phyloP scores from a whole-genome alignment of 2,329 filamentous ascomycete species.

The Monilinia laxa region DNA sequence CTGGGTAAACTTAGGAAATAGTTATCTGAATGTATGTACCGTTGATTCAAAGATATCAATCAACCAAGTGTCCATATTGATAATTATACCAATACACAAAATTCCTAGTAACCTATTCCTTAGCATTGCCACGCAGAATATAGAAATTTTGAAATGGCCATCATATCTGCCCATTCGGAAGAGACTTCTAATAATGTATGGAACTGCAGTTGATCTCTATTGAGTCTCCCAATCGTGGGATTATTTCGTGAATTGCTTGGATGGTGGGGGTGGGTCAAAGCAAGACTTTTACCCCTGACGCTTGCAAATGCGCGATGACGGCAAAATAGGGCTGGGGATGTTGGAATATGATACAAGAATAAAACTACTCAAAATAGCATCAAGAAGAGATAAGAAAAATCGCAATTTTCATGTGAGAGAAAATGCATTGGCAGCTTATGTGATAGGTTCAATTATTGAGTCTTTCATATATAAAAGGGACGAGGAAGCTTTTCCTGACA shows the following conservation, averaged over 20 bases:
- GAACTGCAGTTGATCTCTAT: background rate
- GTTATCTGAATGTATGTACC: background rate
- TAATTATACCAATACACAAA: background rate
- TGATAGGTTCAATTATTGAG: constrained; percentile 24
- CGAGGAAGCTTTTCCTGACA: constrained; percentile 23
- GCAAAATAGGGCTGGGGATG: background rate
- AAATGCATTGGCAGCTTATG: constrained; percentile 1
- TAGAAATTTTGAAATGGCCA: background rate
- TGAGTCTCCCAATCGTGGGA: background rate
- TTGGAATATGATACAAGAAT: background rate
- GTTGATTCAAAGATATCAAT: constrained; percentile 4
- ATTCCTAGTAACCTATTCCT: background rate
- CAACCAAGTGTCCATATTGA: background rate
- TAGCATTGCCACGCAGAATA: background rate
- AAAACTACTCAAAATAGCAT: background rate
- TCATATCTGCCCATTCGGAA: background rate
- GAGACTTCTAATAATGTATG: background rate
- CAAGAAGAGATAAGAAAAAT: background rate
- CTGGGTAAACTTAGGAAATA: background rate
- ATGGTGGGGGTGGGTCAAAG: constrained; percentile 9
- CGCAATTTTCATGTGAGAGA: background rate
- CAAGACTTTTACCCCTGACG: constrained; percentile 25
- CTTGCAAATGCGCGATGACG: constrained; percentile 26
- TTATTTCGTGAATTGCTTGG: background rate
- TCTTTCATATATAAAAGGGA: constrained; percentile 17